Evolutionary conservation across 129 eudicot genomes (phyloP), one percentile per base, ranked within the genome.

Genomic region (Flaveria trinervia): DNA sequence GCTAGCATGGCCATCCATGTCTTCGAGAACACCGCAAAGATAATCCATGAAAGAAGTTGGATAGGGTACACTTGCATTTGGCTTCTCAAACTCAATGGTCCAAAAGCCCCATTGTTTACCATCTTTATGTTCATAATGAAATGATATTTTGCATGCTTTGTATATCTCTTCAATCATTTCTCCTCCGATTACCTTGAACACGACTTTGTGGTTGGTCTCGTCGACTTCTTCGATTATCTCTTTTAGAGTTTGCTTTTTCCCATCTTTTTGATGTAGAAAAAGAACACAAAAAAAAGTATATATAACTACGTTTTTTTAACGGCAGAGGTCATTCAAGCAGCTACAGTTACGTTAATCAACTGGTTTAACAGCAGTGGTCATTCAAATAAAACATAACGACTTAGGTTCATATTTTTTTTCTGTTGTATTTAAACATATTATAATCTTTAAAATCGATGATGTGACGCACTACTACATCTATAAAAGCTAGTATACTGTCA

Each of bases 41-140:
- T 28, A 54, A 18, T 76, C 80, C 80, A 65, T 49, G 50, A 76
- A 23, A 18, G 64, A 17, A 49, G 72, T 76, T 46, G 80, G 80
- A 65, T 76, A 41, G 2, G 80, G 72, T 5, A 30, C 46, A 50
- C 64, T 65, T 49, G 43, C 4, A 65, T 50, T 25, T 49, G 36
- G 72, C 79, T 30, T 83, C 73, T 83, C 83, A 50, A 73, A 83
- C 22, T 78, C 83, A 39, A 83, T 15, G 10, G 86, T 83, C 84
- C 78, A 83, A 43, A 71, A 69, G 2, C 54, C 78, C 43, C 70
- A 18, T 45, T 67, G 73, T 65, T 49, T 49, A 8, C 62, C 82
- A 33, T 75, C 83, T 18, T 70, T 78, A n/a, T 50, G 9, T 26
- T 57, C 76, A 26, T 68, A 30, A 15, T 78, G 83, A 28, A 59